Percentiles rank a stretch among this genome's conserved stretches.
Evolutionary conservation across 163 green algal genomes (phyloP).

Genomic region (Scenedesmus sp.): DNA sequence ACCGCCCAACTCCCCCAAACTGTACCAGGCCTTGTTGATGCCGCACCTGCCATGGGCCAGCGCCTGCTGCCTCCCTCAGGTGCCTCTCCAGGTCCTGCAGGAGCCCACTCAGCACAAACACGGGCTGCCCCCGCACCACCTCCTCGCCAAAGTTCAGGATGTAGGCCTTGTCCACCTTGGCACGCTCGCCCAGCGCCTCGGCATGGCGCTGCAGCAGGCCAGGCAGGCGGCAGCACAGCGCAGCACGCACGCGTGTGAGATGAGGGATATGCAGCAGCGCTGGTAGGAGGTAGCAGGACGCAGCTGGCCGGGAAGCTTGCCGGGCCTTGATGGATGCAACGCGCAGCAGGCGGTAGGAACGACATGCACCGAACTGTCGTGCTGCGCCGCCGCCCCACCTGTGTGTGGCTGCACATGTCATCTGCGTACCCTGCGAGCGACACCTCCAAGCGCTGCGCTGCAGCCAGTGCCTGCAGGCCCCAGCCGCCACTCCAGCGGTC

Average conservation of each 20-base stretch:
- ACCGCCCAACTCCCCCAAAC: too few relatives aligned
- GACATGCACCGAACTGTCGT: background rate
- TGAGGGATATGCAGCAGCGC: too few relatives aligned
- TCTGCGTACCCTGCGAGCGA: constrained; percentile 50
- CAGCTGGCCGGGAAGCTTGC: too few relatives aligned
- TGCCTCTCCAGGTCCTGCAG: constrained; percentile 74
- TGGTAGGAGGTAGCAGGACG: too few relatives aligned
- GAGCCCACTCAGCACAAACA: constrained; percentile 78
- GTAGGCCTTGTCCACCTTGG: constrained; percentile 76
- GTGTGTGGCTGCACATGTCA: constrained; percentile 48
- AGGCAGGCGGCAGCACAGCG: background rate
- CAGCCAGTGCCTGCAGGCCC: constrained; percentile 54
- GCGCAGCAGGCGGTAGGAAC: background rate
- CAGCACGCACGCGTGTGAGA: background rate
- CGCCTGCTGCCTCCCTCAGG: constrained; percentile 76
- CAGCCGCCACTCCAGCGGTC: constrained; percentile 58
- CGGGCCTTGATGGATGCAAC: too few relatives aligned
- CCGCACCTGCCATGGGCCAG: constrained; percentile 89
- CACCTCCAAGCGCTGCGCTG: constrained; percentile 36
- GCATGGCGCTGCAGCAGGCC: constrained; percentile 71
- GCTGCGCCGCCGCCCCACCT: constrained; percentile 49
- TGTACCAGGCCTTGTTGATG: too few relatives aligned
- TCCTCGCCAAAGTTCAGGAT: constrained; percentile 95
- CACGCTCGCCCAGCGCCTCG: constrained; percentile 67
- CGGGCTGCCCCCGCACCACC: constrained; percentile 84